Conservation (phyloP, 73 alveolate species). For the Paramecium caudatum region DNA sequence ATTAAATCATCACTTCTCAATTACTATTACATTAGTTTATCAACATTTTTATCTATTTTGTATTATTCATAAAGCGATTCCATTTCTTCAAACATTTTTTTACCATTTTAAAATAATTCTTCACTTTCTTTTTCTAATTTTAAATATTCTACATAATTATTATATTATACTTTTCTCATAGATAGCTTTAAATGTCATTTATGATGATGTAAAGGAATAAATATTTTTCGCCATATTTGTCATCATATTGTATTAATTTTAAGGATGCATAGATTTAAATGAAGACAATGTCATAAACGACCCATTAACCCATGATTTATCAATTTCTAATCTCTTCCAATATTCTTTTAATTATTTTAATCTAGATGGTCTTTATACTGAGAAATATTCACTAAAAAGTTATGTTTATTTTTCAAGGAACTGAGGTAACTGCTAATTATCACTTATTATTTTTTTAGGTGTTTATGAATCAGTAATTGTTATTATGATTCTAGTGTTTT, state of each 20-base stretch:
- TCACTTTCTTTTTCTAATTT: background rate
- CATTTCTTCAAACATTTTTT: background rate
- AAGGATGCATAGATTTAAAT: background rate
- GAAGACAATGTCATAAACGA: background rate
- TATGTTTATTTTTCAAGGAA: no score
- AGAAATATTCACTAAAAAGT: slow-evolving; percentile 22
- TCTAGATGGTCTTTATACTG: background rate
- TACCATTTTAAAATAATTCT: background rate
- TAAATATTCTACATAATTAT: background rate
- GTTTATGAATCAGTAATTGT: no score
- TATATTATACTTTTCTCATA: background rate
- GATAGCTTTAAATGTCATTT: no score
- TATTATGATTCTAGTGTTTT: no score
- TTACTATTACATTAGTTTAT: slow-evolving; percentile 3
- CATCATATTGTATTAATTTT: slow-evolving; percentile 15
- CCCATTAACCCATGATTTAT: background rate
- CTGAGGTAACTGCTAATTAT: no score
- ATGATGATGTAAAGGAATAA: no score
- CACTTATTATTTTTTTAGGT: no score
- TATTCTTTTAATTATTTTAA: no score
- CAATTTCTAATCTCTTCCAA: slow-evolving; percentile 11
- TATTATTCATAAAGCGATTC: background rate
- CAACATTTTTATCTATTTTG: background rate
- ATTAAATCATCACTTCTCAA: slow-evolving; percentile 11
- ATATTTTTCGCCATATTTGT: slow-evolving; percentile 3